Conservation (phyloP, 352 stramenopile genomes). For the Globisporangium megalacanthum region DNA sequence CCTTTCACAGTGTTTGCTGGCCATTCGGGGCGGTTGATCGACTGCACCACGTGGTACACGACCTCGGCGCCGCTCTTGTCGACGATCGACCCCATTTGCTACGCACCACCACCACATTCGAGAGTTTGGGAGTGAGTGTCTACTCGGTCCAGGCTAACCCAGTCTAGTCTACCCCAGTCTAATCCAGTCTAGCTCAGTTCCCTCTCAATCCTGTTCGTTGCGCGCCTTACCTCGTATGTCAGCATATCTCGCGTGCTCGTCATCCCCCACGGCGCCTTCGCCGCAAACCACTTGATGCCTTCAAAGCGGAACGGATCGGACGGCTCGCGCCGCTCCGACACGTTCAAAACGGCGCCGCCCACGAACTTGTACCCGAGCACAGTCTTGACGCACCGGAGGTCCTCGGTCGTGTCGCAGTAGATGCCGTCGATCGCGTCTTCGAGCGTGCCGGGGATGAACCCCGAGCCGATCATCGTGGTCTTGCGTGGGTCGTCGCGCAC, state of each 20-base stretch:
- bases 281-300: conserved; percentile 41
- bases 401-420: conserved; percentile 37
- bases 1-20: conserved; percentile 25
- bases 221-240: no score
- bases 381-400: conserved; percentile 25
- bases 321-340: conserved; percentile 21
- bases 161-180: no score
- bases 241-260: conserved; percentile 27
- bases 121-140: no score
- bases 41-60: conserved; percentile 36
- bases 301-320: conserved; percentile 34
- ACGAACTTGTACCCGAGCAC: conserved; percentile 28
- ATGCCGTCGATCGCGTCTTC: conserved; percentile 37
- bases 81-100: conserved; percentile 23
- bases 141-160: no score
- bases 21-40: conserved; percentile 36
- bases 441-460: conserved; percentile 7
- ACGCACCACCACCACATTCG: not conserved
- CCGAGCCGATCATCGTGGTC: conserved; percentile 11
- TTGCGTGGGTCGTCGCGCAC: not conserved
- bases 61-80: conserved; percentile 26
- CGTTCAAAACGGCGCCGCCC: conserved; percentile 24
- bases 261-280: conserved; percentile 23
- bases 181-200: no score
- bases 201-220: no score